These are phyloP conservation scores for Mycena citricolor DNA, from an alignment of 1,284 basidiomycete species.

Conservation along the genomic window DNA sequence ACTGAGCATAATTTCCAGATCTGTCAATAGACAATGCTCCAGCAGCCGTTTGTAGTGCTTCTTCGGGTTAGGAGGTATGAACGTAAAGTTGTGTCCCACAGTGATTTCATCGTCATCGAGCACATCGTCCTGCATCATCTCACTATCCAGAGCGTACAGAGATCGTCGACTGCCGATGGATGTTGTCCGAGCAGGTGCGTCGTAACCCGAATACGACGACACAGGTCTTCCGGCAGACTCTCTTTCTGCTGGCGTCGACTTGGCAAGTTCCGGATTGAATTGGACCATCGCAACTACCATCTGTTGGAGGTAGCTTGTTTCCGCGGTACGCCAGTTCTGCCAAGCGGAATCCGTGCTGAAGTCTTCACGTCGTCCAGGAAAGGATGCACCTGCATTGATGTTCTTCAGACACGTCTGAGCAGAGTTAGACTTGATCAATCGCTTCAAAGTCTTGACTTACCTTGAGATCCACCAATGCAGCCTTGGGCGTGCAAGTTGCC, in stretches of 20 bases:
- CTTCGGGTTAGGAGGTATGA: slow-evolving; percentile 87
- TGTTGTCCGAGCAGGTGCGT: slow-evolving; percentile 47
- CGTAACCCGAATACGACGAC: slow-evolving; percentile 46
- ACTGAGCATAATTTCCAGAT: slow-evolving; percentile 87
- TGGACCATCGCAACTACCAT: slow-evolving; percentile 88
- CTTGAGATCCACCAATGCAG: slow-evolving; percentile 83
- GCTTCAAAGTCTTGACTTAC: slow-evolving; percentile 37
- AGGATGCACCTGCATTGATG: slow-evolving; percentile 80
- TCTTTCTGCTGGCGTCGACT: slow-evolving; percentile 64
- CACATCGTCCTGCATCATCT: slow-evolving; percentile 39
- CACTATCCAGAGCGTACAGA: slow-evolving; percentile 38
- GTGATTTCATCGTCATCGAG: slow-evolving; percentile 68
- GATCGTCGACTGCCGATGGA: slow-evolving; percentile 71
- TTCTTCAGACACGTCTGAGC: slow-evolving; percentile 86
- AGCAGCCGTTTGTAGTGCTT: slow-evolving; percentile 85
- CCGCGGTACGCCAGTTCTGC: slow-evolving; percentile 82
- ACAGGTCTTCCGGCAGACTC: slow-evolving; percentile 53
- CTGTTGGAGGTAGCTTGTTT: slow-evolving; percentile 83
- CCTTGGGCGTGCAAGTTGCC: slow-evolving; percentile 80
- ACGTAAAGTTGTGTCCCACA: slow-evolving; percentile 78
- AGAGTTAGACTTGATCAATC: slow-evolving; percentile 13
- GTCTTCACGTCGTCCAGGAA: slow-evolving; percentile 86
- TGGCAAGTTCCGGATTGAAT: slow-evolving; percentile 84
- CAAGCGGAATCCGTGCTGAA: slow-evolving; percentile 82
- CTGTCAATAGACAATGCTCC: slow-evolving; percentile 80